Evolutionary conservation across 2,329 filamentous ascomycete species (phyloP).

Genomic region (Fusarium sp.): DNA sequence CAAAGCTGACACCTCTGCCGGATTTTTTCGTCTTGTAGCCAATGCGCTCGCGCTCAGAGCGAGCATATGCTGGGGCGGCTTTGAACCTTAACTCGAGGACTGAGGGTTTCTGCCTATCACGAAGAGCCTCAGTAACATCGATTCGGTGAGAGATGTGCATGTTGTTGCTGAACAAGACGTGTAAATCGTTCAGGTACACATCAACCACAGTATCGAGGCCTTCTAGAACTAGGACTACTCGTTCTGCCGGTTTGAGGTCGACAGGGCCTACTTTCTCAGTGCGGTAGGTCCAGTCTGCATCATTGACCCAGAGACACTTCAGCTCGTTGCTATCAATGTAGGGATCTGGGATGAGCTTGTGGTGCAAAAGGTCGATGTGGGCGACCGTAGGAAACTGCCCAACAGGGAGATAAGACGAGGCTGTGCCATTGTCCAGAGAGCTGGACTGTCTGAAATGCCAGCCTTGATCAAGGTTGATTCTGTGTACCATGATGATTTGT

Average conservation of each 20-base stretch:
- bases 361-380: conserved; percentile 66
- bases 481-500: too few relatives aligned
- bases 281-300: conserved; percentile 76
- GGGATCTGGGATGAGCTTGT: conserved; percentile 72
- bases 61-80: conserved; percentile 60
- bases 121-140: conserved; percentile 66
- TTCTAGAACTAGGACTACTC: conserved; percentile 69
- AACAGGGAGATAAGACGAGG: not conserved
- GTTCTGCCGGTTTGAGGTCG: not conserved
- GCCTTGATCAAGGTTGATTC: too few relatives aligned
- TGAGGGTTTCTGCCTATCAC: conserved; percentile 57
- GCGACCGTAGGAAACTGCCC: not conserved
- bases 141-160: conserved; percentile 75
- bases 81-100: conserved; percentile 46
- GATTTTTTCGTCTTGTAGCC: not conserved
- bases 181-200: conserved; percentile 68
- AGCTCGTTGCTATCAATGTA: conserved; percentile 80
- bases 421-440: too few relatives aligned
- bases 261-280: conserved; percentile 51
- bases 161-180: conserved; percentile 71
- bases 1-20: not conserved
- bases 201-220: conserved; percentile 76
- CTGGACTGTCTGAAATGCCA: too few relatives aligned
- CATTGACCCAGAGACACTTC: conserved; percentile 75
- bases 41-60: conserved; percentile 61